phyloP scores from a whole-genome alignment of 768 basidiomycete genomes.

The Leucogyrophana mollusca region DNA sequence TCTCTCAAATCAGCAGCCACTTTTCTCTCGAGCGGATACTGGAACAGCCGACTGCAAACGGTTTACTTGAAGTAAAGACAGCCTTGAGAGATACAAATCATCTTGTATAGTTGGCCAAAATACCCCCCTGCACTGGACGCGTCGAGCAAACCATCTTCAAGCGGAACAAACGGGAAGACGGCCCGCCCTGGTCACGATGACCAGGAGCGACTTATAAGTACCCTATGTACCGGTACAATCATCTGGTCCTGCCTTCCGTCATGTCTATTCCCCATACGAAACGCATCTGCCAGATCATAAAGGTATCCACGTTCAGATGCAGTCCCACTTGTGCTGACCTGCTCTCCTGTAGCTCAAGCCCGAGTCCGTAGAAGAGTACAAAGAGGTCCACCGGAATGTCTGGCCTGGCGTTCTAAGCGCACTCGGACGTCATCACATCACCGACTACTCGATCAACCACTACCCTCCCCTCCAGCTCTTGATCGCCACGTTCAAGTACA shows the following conservation, averaged over 20 bases:
- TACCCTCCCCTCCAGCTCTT: constrained; percentile 61
- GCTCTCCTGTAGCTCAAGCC: constrained; percentile 50
- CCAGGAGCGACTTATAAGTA: not conserved
- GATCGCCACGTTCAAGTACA: constrained; percentile 81
- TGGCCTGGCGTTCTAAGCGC: constrained; percentile 72
- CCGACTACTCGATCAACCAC: constrained; percentile 77
- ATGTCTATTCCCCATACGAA: constrained; percentile 37
- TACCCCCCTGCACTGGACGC: too few relatives aligned
- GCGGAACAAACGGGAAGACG: not conserved
- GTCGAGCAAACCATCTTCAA: not conserved
- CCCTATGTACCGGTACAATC: not conserved
- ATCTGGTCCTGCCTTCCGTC: not conserved
- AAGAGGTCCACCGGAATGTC: constrained; percentile 55
- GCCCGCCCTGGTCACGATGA: constrained; percentile 1
- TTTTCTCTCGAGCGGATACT: too few relatives aligned
- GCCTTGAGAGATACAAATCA: too few relatives aligned
- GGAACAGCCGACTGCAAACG: too few relatives aligned
- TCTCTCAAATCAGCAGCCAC: too few relatives aligned
- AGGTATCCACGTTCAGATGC: constrained; percentile 35
- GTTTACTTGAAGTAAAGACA: too few relatives aligned
- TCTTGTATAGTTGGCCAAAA: too few relatives aligned
- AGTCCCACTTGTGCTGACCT: constrained; percentile 1
- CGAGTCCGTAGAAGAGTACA: constrained; percentile 49
- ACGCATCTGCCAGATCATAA: constrained; percentile 73
- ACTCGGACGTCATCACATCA: constrained; percentile 59